Evolutionary conservation across 306 rosid species (phyloP).

Genomic region (Pterocarpus santalinus): DNA sequence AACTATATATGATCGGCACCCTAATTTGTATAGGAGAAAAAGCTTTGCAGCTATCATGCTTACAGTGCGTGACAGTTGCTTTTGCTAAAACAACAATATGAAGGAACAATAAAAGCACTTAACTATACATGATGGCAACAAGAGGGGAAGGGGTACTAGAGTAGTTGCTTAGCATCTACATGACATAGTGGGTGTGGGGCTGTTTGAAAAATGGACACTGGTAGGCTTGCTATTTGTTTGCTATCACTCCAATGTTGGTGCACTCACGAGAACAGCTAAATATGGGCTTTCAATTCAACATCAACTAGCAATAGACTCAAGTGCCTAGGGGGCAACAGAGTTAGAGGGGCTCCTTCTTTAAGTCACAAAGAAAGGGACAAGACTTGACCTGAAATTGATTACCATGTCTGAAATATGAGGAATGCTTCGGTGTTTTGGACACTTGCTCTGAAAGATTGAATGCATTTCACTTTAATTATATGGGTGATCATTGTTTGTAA

Average conservation of each 20-base stretch:
- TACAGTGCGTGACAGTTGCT: conserved; percentile 9
- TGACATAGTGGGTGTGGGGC: conserved; percentile 11
- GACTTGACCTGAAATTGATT: conserved; percentile 44
- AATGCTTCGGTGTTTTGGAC: background rate
- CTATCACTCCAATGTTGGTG: background rate
- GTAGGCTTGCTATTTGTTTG: conserved; percentile 4
- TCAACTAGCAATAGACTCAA: conserved; percentile 26
- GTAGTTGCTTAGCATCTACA: background rate
- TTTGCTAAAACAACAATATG: too few relatives aligned
- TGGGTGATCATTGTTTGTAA: background rate
- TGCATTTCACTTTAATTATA: conserved; percentile 13
- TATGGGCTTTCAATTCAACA: conserved; percentile 30
- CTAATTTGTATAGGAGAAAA: background rate
- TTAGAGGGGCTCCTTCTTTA: conserved; percentile 10
- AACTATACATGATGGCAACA: conserved; percentile 23
- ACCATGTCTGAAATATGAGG: conserved; percentile 35
- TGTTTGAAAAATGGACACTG: background rate
- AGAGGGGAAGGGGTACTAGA: background rate
- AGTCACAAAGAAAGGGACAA: conserved; percentile 44
- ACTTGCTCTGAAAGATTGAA: background rate
- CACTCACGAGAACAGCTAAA: conserved; percentile 28
- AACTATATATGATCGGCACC: background rate
- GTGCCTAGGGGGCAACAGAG: conserved; percentile 34
- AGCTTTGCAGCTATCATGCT: background rate
- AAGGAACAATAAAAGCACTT: background rate